phyloP scores from a whole-genome alignment of 1,139 yeast genomes.

The Kluyveromyces sp. region DNA sequence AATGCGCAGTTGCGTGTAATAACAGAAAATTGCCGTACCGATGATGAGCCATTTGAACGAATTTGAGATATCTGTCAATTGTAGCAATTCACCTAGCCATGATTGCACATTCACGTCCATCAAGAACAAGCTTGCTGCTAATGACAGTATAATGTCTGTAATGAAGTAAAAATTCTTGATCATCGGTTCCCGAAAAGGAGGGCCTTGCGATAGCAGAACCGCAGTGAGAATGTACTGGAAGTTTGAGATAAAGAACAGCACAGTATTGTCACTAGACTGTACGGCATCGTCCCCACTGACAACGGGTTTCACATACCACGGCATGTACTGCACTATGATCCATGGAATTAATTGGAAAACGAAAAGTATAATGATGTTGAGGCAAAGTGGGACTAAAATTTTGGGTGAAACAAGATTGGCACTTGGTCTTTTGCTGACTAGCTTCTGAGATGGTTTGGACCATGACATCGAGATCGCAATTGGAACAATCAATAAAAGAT shows the following conservation, averaged over 20 bases:
- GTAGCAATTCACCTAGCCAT: slow-evolving; percentile 61
- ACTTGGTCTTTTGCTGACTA: slow-evolving; percentile 75
- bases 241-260: slow-evolving; percentile 70
- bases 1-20: slow-evolving; percentile 33
- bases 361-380: slow-evolving; percentile 59
- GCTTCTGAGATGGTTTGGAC: slow-evolving; percentile 67
- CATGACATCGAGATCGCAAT: slow-evolving; percentile 96
- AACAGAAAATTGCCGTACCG: slow-evolving; percentile 44
- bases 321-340: slow-evolving; percentile 47
- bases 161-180: slow-evolving; percentile 65
- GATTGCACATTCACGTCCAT: slow-evolving; percentile 47
- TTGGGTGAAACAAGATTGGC: slow-evolving; percentile 90
- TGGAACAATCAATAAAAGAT: slow-evolving; percentile 80
- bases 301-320: slow-evolving; percentile 77
- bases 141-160: slow-evolving; percentile 47
- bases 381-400: slow-evolving; percentile 69
- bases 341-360: slow-evolving; percentile 64
- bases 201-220: slow-evolving; percentile 76
- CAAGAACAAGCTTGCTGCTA: slow-evolving; percentile 42
- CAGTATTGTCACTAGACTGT: slow-evolving; percentile 82
- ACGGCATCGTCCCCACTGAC: slow-evolving; percentile 85
- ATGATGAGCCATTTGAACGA: slow-evolving; percentile 48
- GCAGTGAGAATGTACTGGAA: slow-evolving; percentile 87
- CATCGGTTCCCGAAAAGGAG: slow-evolving; percentile 87
- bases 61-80: slow-evolving; percentile 55